Conservation (phyloP, 495 filamentous ascomycete species). For the Neurospora pannonica region DNA sequence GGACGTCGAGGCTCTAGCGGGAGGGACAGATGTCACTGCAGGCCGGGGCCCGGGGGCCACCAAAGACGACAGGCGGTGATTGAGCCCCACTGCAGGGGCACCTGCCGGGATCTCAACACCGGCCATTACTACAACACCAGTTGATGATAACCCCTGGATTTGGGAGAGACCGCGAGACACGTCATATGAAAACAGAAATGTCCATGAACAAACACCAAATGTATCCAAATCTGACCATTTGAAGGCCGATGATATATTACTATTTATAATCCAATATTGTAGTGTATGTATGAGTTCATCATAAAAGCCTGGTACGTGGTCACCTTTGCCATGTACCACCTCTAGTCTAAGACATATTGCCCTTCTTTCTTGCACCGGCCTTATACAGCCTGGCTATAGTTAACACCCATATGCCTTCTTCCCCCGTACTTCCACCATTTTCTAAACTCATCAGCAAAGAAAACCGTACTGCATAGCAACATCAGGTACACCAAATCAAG, state of each 20-base stretch:
- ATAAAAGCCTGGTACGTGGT: background rate
- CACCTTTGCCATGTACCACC: background rate
- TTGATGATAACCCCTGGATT: background rate
- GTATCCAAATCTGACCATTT: background rate
- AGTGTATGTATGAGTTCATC: background rate
- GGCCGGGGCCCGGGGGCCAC: background rate
- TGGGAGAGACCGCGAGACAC: background rate
- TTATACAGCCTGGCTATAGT: slow-evolving; percentile 43
- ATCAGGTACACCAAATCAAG: slow-evolving; percentile 64
- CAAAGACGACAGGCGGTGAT: background rate
- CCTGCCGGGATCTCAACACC: background rate
- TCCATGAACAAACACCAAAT: background rate
- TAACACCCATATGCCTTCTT: slow-evolving; percentile 27
- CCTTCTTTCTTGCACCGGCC: background rate
- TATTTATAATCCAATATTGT: background rate
- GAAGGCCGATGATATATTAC: background rate
- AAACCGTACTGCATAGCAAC: slow-evolving; percentile 72
- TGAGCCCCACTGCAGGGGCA: background rate
- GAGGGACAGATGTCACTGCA: background rate
- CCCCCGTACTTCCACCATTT: slow-evolving; percentile 56
- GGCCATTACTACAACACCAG: background rate
- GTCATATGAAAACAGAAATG: background rate
- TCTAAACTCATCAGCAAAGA: slow-evolving; percentile 87
- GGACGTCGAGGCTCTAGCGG: background rate
- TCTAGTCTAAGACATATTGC: background rate